Percentiles rank a stretch among this genome's conserved stretches.
Evolutionary conservation across 1,284 basidiomycete genomes (phyloP).

Genomic region (Trichosporon sp.): DNA sequence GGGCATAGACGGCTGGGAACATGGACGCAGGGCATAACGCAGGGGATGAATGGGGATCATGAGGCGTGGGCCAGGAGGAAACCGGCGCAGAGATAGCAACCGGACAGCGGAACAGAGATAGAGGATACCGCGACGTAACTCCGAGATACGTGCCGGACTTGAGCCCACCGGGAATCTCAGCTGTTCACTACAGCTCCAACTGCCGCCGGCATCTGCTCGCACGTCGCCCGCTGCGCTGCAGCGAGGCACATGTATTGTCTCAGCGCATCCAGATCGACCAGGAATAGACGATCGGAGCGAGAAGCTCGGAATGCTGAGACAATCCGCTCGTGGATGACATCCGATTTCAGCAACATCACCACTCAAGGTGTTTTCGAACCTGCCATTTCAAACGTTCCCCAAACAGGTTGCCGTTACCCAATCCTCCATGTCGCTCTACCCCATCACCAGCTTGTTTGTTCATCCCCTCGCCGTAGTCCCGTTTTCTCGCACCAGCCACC

Average conservation of each 20-base stretch:
- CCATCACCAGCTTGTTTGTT: too few relatives aligned
- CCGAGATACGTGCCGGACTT: not conserved
- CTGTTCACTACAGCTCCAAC: not conserved
- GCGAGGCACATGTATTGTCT: not conserved
- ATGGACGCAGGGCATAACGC: too few relatives aligned
- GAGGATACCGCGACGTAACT: not conserved
- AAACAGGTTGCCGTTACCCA: too few relatives aligned
- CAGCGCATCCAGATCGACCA: not conserved
- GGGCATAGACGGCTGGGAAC: too few relatives aligned
- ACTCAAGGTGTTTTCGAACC: too few relatives aligned
- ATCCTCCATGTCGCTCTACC: too few relatives aligned
- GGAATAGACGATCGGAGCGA: not conserved
- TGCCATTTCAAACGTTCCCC: too few relatives aligned
- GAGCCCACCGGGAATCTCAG: not conserved
- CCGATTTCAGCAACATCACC: not conserved
- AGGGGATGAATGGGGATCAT: too few relatives aligned
- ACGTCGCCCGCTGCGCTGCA: not conserved
- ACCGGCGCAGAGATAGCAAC: not conserved
- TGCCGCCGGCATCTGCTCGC: not conserved
- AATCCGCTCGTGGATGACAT: not conserved
- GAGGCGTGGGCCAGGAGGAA: too few relatives aligned
- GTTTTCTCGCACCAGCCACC: too few relatives aligned
- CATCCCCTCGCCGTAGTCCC: too few relatives aligned
- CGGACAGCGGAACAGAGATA: not conserved
- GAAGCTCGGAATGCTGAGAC: conserved; percentile 3